phyloP scores from a whole-genome alignment of 768 basidiomycete genomes.

The Butyriboletus loyo region DNA sequence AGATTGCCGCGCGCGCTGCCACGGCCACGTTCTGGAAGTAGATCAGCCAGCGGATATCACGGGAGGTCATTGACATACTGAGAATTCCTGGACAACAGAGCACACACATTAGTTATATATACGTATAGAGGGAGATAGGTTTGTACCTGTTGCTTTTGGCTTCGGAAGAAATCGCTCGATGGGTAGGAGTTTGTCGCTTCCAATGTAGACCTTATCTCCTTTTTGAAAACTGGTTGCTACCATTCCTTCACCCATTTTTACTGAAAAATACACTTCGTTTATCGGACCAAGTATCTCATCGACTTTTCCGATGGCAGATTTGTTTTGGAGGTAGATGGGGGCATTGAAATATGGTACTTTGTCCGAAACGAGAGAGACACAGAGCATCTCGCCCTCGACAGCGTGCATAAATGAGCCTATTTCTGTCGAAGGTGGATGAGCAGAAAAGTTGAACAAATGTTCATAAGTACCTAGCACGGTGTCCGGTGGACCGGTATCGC shows the following conservation, averaged over 20 bases:
- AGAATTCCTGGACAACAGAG: slow-evolving; percentile 27
- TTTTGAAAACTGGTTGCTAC: slow-evolving; percentile 93
- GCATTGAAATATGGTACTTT: slow-evolving; percentile 99
- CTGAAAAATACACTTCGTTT: slow-evolving; percentile 96
- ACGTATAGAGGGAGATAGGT: slow-evolving; percentile 20
- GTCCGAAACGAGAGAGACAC: slow-evolving; percentile 76
- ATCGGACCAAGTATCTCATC: slow-evolving; percentile 99
- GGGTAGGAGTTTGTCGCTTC: slow-evolving; percentile 93
- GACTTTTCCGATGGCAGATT: slow-evolving; percentile 92
- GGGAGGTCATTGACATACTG: slow-evolving; percentile 8
- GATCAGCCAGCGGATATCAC: slow-evolving; percentile 27
- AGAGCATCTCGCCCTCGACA: slow-evolving; percentile 98
- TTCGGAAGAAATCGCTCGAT: slow-evolving; percentile 96
- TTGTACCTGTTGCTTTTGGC: slow-evolving; percentile 80
- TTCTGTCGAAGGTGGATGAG: slow-evolving; percentile 48
- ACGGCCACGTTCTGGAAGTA: slow-evolving; percentile 44
- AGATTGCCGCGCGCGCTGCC: slow-evolving; percentile 28
- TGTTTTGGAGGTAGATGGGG: slow-evolving; percentile 95
- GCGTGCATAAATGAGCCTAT: slow-evolving; percentile 92
- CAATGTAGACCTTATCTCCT: slow-evolving; percentile 98
- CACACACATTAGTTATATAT: neutral
- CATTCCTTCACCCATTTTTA: slow-evolving; percentile 97
- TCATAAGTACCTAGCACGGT: slow-evolving; percentile 58
- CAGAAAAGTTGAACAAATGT: neutral
- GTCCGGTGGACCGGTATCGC: slow-evolving; percentile 78